Base-by-base conservation (phyloP, 306 rosid species). In the Lupinus albus region DNA sequence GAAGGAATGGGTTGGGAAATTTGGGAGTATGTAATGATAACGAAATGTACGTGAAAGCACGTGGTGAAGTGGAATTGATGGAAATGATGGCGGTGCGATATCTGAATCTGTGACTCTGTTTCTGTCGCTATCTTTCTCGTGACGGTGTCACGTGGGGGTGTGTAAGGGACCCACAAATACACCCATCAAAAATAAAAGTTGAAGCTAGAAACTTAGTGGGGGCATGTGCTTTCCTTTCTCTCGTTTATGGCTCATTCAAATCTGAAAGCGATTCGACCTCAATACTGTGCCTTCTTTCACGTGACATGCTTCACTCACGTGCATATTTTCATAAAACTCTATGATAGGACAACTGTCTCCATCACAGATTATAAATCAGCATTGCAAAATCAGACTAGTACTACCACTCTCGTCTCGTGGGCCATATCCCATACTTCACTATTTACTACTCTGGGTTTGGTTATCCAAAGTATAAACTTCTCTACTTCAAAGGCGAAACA, bases 111-210 rank as follows among this genome's bases (percentile, higher is more conserved):
- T 36, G 28, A 21, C 79, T 65, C 21, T 35, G 54, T 39, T 35
- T 46, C 33, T 15, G 74, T 71, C 75, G 50, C 71, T 79, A 55
- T 77, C 86, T 66, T 79, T 78, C 91, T 89, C 89, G 91, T 89
- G 93, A 87, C 77, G 84, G 78, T 76, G 91, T 89, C 91, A 89
- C 93, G 96, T 87, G 96, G 86, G 72, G 56, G 75, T 71, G 75
- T 70, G 73, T 55, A 9, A 11, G 79, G 90, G 91, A 9, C 87
- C 91, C 82, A 77, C 72, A 61, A 36, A 38, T 42, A 62, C 59
- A 77, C 64, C 67, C 50, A 20, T 53, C n/a, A 49, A 61, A 66
- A 65, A 60, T 63, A 4, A 51, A 7, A 12, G 12, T 12, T 32
- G 18, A 35, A 15, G 42, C 46, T 8, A 15, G 69, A 21, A 45